A percentile compares a stretch with the other conserved stretches of the same genome.
Conservation (phyloP, 208 protist species). For the Acanthamoeba culbertsoni region DNA sequence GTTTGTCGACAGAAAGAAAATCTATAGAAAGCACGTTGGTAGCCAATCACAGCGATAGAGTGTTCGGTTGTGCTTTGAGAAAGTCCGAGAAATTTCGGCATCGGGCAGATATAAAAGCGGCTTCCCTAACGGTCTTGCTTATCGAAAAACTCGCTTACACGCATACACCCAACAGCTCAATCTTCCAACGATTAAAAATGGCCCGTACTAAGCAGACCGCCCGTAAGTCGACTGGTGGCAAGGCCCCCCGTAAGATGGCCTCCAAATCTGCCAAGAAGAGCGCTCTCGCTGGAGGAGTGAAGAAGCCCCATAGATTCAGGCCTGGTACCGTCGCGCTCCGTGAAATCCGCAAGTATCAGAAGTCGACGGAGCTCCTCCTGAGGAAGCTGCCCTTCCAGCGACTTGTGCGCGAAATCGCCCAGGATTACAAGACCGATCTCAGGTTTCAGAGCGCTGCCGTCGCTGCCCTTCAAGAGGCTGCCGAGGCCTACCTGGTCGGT, state of each 20-base stretch:
- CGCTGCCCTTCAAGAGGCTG: conserved; percentile 95
- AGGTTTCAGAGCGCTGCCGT: conserved; percentile 92
- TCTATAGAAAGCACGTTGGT: not conserved
- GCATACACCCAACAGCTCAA: not conserved
- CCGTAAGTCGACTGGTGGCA: conserved; percentile 90
- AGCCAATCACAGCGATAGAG: not conserved
- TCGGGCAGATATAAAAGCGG: not conserved
- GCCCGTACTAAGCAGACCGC: conserved; percentile 57
- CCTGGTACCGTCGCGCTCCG: conserved; percentile 98
- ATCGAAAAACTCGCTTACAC: too few species aligned
- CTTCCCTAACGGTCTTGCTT: too few species aligned
- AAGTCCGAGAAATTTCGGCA: not conserved
- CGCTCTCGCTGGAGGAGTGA: conserved; percentile 86
- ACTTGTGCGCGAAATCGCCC: conserved; percentile 98
- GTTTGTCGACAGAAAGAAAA: not conserved
- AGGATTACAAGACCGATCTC: conserved; percentile 92
- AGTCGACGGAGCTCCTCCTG: conserved; percentile 97
- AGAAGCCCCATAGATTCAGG: conserved; percentile 96
- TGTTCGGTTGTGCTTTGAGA: not conserved
- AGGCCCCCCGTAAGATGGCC: conserved; percentile 93
- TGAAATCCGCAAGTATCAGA: conserved; percentile 99
- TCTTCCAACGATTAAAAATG: not conserved
- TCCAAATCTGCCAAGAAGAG: conserved; percentile 94
- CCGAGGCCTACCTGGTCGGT: conserved; percentile 85
- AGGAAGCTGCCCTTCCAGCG: conserved; percentile 98